These are phyloP conservation scores for Schoenoplectus triqueter DNA, from an alignment of 202 grass and related monocot genomes.

Conservation along the genomic window DNA sequence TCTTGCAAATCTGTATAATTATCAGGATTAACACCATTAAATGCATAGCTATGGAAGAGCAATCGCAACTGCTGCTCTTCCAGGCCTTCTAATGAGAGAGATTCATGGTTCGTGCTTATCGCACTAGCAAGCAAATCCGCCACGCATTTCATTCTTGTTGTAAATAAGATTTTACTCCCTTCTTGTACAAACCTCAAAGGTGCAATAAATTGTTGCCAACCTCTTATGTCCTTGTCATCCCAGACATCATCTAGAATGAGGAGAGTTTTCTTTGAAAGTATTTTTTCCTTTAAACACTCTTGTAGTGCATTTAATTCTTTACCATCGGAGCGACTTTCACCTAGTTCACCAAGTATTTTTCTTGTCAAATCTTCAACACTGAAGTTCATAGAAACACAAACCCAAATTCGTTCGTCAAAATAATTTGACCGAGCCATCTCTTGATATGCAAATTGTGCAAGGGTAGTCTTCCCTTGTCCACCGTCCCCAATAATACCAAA, in stretches of 20 bases:
- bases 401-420: constrained; percentile 68
- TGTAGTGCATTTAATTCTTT: constrained; percentile 9
- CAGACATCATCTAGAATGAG: constrained; percentile 33
- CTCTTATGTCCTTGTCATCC: not conserved
- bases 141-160: constrained; percentile 29
- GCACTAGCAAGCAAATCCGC: not conserved
- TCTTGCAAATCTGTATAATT: constrained; percentile 1
- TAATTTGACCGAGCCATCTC: constrained; percentile 52
- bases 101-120: not conserved
- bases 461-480: constrained; percentile 76
- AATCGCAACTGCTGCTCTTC: not conserved
- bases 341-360: not conserved
- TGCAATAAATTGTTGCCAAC: not conserved
- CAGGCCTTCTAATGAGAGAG: not conserved
- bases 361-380: not conserved
- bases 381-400: constrained; percentile 47
- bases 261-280: constrained; percentile 5
- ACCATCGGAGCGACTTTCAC: not conserved
- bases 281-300: not conserved
- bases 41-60: constrained; percentile 26
- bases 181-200: constrained; percentile 28
- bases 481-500: constrained; percentile 76
- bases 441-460: constrained; percentile 63
- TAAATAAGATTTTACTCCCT: constrained; percentile 41
- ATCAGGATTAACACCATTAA: not conserved